Conservation (phyloP, 768 basidiomycete species). For the Lactarius hengduanensis region DNA sequence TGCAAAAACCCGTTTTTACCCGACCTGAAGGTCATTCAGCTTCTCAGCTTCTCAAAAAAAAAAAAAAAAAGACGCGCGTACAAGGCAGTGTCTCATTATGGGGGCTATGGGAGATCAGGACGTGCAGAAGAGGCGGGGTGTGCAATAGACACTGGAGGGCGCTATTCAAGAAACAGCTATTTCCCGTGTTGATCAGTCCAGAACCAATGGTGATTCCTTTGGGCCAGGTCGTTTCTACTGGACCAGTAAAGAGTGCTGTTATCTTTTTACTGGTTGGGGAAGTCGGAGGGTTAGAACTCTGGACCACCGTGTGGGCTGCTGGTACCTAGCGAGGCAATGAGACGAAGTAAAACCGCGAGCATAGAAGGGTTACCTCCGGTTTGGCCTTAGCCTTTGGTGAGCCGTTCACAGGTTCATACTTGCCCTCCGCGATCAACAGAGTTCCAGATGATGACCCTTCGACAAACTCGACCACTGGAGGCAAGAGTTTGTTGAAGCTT, state of each 20-base stretch:
- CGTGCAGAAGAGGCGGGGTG: conserved; percentile 78
- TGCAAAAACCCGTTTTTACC: conserved; percentile 61
- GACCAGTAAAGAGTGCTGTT: conserved; percentile 40
- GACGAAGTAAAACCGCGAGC: background rate
- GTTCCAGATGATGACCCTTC: conserved; percentile 81
- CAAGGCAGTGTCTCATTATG: conserved; percentile 56
- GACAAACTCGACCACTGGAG: conserved; percentile 78
- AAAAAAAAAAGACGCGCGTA: conserved; percentile 40
- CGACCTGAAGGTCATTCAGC: conserved; percentile 37
- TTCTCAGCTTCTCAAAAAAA: background rate
- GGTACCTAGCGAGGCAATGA: conserved; percentile 7
- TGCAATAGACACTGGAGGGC: conserved; percentile 91
- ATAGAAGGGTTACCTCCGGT: conserved; percentile 43
- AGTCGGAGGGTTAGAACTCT: conserved; percentile 11
- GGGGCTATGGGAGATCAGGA: conserved; percentile 50
- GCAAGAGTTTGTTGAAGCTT: conserved; percentile 73
- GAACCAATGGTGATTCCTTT: conserved; percentile 44
- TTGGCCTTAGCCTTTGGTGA: conserved; percentile 51
- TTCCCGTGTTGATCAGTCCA: conserved; percentile 83
- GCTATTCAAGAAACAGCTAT: conserved; percentile 96
- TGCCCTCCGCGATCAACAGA: conserved; percentile 67
- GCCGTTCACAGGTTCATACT: conserved; percentile 79
- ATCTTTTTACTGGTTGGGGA: conserved; percentile 29
- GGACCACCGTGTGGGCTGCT: background rate
- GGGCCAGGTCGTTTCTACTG: conserved; percentile 68